These are phyloP conservation scores for Candida yuanshanica DNA, from an alignment of 805 yeast genomes.

Conservation along the genomic window DNA sequence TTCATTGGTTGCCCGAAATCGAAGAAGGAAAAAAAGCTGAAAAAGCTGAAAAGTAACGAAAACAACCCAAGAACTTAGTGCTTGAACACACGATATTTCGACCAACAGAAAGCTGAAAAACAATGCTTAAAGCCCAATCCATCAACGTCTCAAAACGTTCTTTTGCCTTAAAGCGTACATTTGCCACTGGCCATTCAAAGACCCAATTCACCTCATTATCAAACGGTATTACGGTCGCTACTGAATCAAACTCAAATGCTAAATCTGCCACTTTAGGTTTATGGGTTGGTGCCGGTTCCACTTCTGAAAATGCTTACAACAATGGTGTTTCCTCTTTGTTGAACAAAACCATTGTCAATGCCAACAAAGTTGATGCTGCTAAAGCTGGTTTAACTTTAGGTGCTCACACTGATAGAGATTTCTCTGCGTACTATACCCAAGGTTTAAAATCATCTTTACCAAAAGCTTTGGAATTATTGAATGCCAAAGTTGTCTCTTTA, in stretches of 20 bases:
- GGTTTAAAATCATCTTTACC: conserved; percentile 43
- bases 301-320: conserved; percentile 74
- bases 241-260: conserved; percentile 53
- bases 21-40: background rate
- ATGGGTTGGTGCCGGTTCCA: conserved; percentile 71
- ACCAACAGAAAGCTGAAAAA: conserved; percentile 4
- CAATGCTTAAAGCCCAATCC: conserved; percentile 23
- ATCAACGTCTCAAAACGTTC: conserved; percentile 13
- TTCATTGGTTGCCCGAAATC: conserved; percentile 12
- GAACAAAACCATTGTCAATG: conserved; percentile 41
- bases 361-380: conserved; percentile 30
- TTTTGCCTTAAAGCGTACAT: conserved; percentile 36
- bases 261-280: conserved; percentile 61
- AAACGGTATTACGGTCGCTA: conserved; percentile 71
- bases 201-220: conserved; percentile 67
- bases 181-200: conserved; percentile 51
- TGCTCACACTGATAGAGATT: conserved; percentile 55
- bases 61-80: background rate
- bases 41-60: background rate
- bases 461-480: conserved; percentile 48
- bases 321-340: conserved; percentile 74
- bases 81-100: background rate
- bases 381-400: conserved; percentile 52
- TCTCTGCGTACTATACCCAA: conserved; percentile 55
- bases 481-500: conserved; percentile 33